phyloP scores from a whole-genome alignment of 192 early-diverging fungal genomes.

The Entomortierella chlamydospora region DNA sequence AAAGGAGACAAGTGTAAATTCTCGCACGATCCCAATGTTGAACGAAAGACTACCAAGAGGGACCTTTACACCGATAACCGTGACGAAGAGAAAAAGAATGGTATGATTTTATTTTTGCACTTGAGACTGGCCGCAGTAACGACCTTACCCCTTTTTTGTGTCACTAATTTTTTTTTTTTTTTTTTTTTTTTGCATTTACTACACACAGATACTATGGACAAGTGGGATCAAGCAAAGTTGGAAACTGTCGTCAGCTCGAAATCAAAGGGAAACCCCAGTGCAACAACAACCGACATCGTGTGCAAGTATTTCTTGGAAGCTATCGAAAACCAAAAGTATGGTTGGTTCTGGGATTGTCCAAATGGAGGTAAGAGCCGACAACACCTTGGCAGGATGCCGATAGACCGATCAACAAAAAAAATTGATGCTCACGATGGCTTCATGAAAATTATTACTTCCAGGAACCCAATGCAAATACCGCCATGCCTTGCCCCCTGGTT shows the following conservation, averaged over 20 bases:
- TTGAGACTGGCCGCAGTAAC: too few species aligned
- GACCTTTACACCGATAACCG: slow-evolving; percentile 95
- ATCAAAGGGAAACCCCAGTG: slow-evolving; percentile 81
- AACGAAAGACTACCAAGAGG: slow-evolving; percentile 90
- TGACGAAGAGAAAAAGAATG: slow-evolving; percentile 67
- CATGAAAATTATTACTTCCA: slow-evolving; percentile 7
- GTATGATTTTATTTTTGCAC: slow-evolving; percentile 3
- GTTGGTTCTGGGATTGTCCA: slow-evolving; percentile 99
- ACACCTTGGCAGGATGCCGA: background rate
- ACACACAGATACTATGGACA: slow-evolving; percentile 98
- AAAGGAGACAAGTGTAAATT: slow-evolving; percentile 97
- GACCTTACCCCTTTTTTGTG: too few species aligned
- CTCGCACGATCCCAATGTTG: slow-evolving; percentile 93
- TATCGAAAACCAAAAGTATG: slow-evolving; percentile 94
- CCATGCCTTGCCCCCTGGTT: slow-evolving; percentile 97
- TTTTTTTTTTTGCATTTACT: too few species aligned
- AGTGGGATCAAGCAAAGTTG: slow-evolving; percentile 93
- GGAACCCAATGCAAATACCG: slow-evolving; percentile 91
- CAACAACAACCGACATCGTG: slow-evolving; percentile 94
- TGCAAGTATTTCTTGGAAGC: slow-evolving; percentile 99
- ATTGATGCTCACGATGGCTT: background rate
- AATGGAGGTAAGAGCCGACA: slow-evolving; percentile 77
- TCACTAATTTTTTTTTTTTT: background rate
- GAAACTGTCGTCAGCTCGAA: slow-evolving; percentile 85
- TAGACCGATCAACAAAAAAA: background rate